Conservation (phyloP, 768 basidiomycete species). For the Lentinula sp. region DNA sequence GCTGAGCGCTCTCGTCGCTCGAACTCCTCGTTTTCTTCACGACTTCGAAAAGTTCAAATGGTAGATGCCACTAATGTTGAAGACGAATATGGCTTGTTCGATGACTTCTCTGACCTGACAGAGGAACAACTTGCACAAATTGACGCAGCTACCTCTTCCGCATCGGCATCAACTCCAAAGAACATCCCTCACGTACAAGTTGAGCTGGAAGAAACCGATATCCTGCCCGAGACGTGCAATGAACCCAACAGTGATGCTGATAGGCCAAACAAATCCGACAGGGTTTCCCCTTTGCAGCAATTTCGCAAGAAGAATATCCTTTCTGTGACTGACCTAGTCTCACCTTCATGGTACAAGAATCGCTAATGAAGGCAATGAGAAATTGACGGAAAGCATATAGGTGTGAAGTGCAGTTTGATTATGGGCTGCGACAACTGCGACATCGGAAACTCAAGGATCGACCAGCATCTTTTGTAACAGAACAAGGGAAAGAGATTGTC, state of each 20-base stretch:
- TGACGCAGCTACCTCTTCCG: conserved; percentile 30
- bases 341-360: conserved; percentile 50
- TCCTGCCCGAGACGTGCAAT: neutral
- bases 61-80: neutral
- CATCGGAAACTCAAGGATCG: conserved; percentile 41
- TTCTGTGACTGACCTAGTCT: conserved; percentile 58
- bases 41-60: neutral
- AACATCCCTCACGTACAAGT: conserved; percentile 28
- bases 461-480: conserved; percentile 51
- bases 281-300: conserved; percentile 22
- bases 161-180: conserved; percentile 2
- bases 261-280: conserved; percentile 16
- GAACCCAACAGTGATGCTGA: neutral
- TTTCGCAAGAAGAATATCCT: conserved; percentile 43
- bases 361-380: neutral
- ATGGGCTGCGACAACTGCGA: conserved; percentile 59
- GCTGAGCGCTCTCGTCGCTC: too few relatives aligned
- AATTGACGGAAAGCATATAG: conserved; percentile 24
- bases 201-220: conserved; percentile 20
- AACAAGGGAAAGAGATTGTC: conserved; percentile 52
- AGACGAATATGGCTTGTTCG: conserved; percentile 41
- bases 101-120: conserved; percentile 52
- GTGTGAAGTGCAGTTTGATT: conserved; percentile 81
- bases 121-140: conserved; percentile 47
- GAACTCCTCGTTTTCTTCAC: too few relatives aligned